Evolutionary conservation across 1,284 basidiomycete species (phyloP).

Genomic region (Sporisorium graminicola): DNA sequence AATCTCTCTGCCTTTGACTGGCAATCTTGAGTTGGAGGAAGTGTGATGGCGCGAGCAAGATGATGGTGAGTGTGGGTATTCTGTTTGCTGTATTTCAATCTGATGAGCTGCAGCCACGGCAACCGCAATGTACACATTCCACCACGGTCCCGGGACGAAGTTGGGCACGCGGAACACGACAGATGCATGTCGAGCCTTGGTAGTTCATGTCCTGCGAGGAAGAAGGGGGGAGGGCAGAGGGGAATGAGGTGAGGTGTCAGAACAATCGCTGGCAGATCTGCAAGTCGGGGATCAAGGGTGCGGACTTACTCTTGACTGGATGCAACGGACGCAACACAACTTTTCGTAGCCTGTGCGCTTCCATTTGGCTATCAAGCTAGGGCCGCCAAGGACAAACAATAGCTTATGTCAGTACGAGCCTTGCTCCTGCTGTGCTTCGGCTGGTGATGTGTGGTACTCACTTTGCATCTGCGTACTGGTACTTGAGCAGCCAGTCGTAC

Average conservation of each 20-base stretch:
- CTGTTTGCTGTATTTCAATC: conserved; percentile 33
- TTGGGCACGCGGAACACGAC: conserved; percentile 94
- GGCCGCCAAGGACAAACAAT: background rate
- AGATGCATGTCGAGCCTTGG: conserved; percentile 98
- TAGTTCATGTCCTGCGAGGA: conserved; percentile 91
- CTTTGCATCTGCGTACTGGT: conserved; percentile 98
- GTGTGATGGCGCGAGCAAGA: background rate
- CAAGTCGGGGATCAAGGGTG: background rate
- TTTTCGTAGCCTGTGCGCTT: conserved; percentile 99
- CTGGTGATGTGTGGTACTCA: conserved; percentile 72
- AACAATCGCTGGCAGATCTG: conserved; percentile 10
- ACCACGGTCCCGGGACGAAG: conserved; percentile 92
- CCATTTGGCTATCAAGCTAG: conserved; percentile 97
- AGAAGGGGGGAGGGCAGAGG: background rate
- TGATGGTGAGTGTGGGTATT: background rate
- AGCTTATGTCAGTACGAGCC: background rate
- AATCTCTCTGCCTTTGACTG: background rate
- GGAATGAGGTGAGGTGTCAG: conserved; percentile 4
- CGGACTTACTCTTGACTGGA: conserved; percentile 84
- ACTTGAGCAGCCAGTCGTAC: conserved; percentile 98
- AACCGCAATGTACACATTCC: conserved; percentile 91
- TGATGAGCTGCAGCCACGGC: conserved; percentile 61
- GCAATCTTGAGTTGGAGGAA: too few species aligned
- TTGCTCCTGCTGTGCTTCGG: background rate
- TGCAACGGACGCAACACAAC: conserved; percentile 95